These are phyloP conservation scores for Epichloe sylvatica DNA, from an alignment of 2,329 filamentous ascomycete species.

Conservation along the genomic window DNA sequence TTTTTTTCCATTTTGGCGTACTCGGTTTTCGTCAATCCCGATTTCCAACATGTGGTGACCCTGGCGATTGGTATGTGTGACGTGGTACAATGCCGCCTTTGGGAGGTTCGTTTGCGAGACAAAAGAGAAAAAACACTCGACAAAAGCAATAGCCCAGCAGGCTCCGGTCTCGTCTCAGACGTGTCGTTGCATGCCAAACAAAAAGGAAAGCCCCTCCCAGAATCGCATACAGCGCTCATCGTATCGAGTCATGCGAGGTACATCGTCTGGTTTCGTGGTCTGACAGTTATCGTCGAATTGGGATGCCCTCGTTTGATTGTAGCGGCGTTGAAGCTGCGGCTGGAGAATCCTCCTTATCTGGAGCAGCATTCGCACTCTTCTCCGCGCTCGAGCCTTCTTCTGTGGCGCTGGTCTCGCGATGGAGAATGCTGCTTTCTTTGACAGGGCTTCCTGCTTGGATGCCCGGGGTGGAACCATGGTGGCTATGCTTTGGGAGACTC, in stretches of 20 bases:
- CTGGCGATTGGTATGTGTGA: conserved; percentile 1
- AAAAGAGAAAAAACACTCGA: background rate
- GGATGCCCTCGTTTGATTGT: conserved; percentile 32
- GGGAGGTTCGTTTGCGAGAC: conserved; percentile 1
- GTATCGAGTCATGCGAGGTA: background rate
- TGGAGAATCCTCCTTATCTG: conserved; percentile 27
- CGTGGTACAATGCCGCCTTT: conserved; percentile 6
- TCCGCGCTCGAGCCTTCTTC: conserved; percentile 29
- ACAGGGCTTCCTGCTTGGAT: conserved; percentile 62
- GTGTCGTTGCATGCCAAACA: background rate
- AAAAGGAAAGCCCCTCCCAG: background rate
- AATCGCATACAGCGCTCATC: background rate
- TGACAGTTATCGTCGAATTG: conserved; percentile 43
- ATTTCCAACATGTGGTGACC: background rate
- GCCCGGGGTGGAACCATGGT: conserved; percentile 29
- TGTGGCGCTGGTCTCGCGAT: conserved; percentile 59
- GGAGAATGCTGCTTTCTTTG: conserved; percentile 79
- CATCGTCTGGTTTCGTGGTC: background rate
- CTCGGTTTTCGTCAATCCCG: background rate
- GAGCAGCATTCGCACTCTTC: conserved; percentile 2
- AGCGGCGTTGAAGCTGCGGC: conserved; percentile 12
- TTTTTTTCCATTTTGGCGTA: background rate
- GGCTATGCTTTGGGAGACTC: conserved; percentile 21
- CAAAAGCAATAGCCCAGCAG: background rate
- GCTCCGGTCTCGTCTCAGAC: conserved; percentile 1